Base-by-base conservation (phyloP, 2,329 filamentous ascomycete genomes). In the Phialocephala subalpina region DNA sequence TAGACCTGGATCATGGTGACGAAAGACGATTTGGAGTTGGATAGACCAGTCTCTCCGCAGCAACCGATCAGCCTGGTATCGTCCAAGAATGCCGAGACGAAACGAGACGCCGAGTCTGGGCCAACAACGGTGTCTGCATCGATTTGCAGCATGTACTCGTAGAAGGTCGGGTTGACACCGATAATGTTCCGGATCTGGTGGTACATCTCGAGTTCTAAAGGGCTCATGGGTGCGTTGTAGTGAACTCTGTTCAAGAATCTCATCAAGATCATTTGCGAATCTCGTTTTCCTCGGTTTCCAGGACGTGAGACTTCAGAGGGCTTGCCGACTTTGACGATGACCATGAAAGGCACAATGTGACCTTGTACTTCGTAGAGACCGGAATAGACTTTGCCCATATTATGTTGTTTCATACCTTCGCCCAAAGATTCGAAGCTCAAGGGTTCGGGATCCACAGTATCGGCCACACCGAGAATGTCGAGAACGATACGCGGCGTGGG, bases 1-100 rank as follows among this genome's bases (percentile, higher is more conserved):
- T 98, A 99, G 38, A 99, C 95, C 80, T 99, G 96, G 78, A 99
- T 99, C 95, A 98, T 98, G 60, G 96, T 99, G 72, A 97, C 89
- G 76, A 97, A 93, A 0, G 95, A 97, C 7, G 91, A 86, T 79
- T 97, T 97, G 67, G 94, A 92, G 77, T 99, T 99, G 69, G 91
- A 94, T 57, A 99, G 84, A 18, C 92, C 92, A 0, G 96, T 99
- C 80, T 99, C 96, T 81, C 96, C 96, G 76, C 96, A 99, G 58
- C 96, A 88, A 63, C 92, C 96, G 75, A 97, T 95, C n/a, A 98
- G 84, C 63, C 93, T 90, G 29, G 94, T 97, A 77, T 99, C 96
- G 74, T 96, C 88, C 52, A 97, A 80, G 83, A 97, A 97, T 5
- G 94, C 86, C 11, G 96, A 89, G 47, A 99, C 92, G 84, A 99